Conservation (phyloP, 371 early-diverging fungal genomes). For the Homolaphlyctis polyrhiza region DNA sequence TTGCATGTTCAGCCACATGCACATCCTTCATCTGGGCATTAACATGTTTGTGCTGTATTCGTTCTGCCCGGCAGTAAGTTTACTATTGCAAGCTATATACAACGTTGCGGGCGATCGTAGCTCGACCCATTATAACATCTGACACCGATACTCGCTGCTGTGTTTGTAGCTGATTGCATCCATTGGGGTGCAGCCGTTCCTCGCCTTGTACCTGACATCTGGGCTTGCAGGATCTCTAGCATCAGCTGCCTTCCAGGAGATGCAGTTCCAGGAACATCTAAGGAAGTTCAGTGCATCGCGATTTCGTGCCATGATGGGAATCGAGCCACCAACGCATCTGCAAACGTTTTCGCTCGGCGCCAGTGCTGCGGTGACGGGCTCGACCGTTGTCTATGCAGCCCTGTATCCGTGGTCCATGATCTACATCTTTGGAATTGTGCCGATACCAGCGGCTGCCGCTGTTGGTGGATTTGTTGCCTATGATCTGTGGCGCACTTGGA, state of each 20-base stretch:
- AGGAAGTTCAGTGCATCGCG: too few relatives aligned
- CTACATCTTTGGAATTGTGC: conserved; percentile 42
- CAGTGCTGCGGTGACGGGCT: conserved; percentile 38
- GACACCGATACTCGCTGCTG: conserved; percentile 1
- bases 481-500: conserved; percentile 36
- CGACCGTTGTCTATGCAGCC: conserved; percentile 42
- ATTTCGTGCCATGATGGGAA: too few relatives aligned
- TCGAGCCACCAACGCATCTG: too few relatives aligned
- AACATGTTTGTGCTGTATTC: conserved; percentile 54
- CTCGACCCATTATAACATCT: too few relatives aligned
- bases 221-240: too few relatives aligned
- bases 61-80: conserved; percentile 37
- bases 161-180: conserved; percentile 18
- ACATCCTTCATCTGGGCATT: conserved; percentile 24
- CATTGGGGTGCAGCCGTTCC: conserved; percentile 36
- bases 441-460: conserved; percentile 44
- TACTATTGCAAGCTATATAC: not conserved
- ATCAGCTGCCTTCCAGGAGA: too few relatives aligned
- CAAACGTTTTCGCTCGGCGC: conserved; percentile 37
- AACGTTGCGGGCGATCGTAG: too few relatives aligned
- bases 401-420: conserved; percentile 37
- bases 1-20: conserved; percentile 26
- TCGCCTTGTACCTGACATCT: conserved; percentile 34
- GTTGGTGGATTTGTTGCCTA: conserved; percentile 47
- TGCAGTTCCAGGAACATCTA: too few relatives aligned